Evolutionary conservation across 1,284 basidiomycete genomes (phyloP), one percentile per base, ranked within the genome.

Genomic region (Microbotryomycetes sp.): DNA sequence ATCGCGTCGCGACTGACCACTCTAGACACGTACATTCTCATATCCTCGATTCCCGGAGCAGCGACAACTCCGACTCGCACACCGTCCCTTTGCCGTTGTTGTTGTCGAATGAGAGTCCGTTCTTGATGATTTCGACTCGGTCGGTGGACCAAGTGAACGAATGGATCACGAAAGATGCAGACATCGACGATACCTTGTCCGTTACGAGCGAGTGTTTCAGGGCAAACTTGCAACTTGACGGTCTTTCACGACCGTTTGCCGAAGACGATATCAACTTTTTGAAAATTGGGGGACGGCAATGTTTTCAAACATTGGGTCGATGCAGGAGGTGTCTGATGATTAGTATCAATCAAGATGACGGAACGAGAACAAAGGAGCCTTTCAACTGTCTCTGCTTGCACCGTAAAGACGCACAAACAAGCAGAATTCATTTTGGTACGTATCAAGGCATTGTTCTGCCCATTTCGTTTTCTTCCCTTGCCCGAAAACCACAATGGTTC

Each of bases 21-120:
- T 21, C 51, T 9, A 65, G 65, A 3, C 65, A 67, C 50, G 54
- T 55, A 0, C 67, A 69, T 45, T 62, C 61, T 18, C n/a, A n/a
- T n/a, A n/a, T n/a, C n/a, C n/a, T n/a, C n/a, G n/a, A n/a, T n/a
- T n/a, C n/a, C n/a, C n/a, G n/a, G n/a, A 58, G 61, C 18, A 18
- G 41, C 13, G n/a, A 30, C 1, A 3, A 30, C 4, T 16, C 47
- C 18, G 9, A 2, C 1, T 6, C 45, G 21, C 45, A 24, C 28
- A 52, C 26, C 23, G 51, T 45, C 2, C 59, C 59, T 4, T 35
- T 60, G 5, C 63, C 66, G 1, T 52, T 67, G 18, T 52, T 58
- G 3, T 54, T 69, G 3, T 61, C 58, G 35, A 69, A 69, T 62
- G 67, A 69, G 29, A 52, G 45, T 26, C 62, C 67, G n/a, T 69